A percentile compares a stretch with the other conserved stretches of the same genome.
Conservation (phyloP, 345 rosid genomes). For the Dimocarpus longan region DNA sequence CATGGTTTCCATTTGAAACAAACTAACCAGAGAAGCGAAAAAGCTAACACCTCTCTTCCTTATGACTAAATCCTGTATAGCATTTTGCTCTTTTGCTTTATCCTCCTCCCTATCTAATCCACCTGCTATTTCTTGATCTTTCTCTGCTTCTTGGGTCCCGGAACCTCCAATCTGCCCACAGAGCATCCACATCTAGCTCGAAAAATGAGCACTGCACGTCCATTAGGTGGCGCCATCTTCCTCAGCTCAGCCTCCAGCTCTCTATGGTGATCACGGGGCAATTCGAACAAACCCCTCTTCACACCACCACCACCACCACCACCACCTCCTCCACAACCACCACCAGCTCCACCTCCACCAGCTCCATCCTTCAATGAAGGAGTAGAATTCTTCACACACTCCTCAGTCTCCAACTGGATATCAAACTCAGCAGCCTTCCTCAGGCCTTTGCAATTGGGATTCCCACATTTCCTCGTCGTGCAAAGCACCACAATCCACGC, state of each 20-base stretch:
- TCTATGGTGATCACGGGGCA: constrained; percentile 71
- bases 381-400: constrained; percentile 67
- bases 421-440: constrained; percentile 83
- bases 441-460: constrained; percentile 79
- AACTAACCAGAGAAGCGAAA: constrained; percentile 40
- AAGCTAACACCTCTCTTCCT: constrained; percentile 37
- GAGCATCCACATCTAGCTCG: constrained; percentile 73
- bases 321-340: background rate
- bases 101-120: constrained; percentile 25
- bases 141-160: constrained; percentile 74
- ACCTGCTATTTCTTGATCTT: constrained; percentile 74
- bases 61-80: constrained; percentile 48
- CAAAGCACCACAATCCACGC: constrained; percentile 63
- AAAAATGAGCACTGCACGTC: constrained; percentile 67
- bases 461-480: constrained; percentile 73
- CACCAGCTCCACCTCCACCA: background rate
- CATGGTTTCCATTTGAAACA: constrained; percentile 27
- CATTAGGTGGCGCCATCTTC: constrained; percentile 85
- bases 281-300: constrained; percentile 62
- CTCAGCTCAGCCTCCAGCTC: constrained; percentile 72
- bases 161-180: constrained; percentile 86
- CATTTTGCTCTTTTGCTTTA: background rate
- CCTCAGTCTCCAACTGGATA: constrained; percentile 91
- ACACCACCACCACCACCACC: constrained; percentile 20
- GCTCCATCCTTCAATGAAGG: constrained; percentile 40